A percentile compares a stretch with the other conserved stretches of the same genome.
Evolutionary conservation across 768 basidiomycete genomes (phyloP).

Genomic region (Vararia minispora): DNA sequence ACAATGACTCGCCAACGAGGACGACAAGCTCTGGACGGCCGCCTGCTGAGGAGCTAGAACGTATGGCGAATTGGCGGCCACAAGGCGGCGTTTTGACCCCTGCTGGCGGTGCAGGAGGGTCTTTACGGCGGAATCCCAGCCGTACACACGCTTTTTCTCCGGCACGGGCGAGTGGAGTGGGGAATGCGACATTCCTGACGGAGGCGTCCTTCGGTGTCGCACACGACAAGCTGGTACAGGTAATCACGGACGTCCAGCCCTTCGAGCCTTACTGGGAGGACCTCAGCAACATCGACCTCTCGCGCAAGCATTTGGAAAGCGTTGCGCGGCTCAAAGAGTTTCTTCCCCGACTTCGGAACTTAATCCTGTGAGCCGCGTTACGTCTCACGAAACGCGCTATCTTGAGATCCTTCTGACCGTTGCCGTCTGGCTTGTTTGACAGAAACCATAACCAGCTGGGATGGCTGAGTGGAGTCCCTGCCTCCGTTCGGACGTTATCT

Average conservation of each 20-base stretch:
- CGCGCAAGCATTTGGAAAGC: conserved; percentile 62
- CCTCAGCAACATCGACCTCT: conserved; percentile 63
- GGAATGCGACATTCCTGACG: conserved; percentile 69
- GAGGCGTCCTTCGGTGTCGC: conserved; percentile 95
- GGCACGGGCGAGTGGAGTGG: conserved; percentile 3
- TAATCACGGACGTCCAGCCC: conserved; percentile 90
- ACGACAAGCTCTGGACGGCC: conserved; percentile 32
- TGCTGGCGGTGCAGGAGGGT: background rate
- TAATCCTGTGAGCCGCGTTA: conserved; percentile 55
- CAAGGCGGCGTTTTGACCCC: conserved; percentile 13
- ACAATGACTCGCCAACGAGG: conserved; percentile 47
- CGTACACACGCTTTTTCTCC: background rate
- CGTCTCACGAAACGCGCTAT: background rate
- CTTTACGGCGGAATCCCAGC: conserved; percentile 17
- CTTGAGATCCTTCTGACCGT: background rate
- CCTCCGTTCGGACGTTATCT: conserved; percentile 63
- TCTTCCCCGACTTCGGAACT: conserved; percentile 63
- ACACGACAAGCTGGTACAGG: conserved; percentile 83
- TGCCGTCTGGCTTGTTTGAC: conserved; percentile 8
- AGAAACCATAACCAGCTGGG: conserved; percentile 67
- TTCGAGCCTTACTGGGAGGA: conserved; percentile 94
- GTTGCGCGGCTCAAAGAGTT: conserved; percentile 85
- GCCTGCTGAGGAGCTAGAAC: conserved; percentile 35
- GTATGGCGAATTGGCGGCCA: conserved; percentile 31
- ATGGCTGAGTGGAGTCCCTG: conserved; percentile 74